Conservation (phyloP, 2,329 filamentous ascomycete genomes). For the Arthroderma sp. region DNA sequence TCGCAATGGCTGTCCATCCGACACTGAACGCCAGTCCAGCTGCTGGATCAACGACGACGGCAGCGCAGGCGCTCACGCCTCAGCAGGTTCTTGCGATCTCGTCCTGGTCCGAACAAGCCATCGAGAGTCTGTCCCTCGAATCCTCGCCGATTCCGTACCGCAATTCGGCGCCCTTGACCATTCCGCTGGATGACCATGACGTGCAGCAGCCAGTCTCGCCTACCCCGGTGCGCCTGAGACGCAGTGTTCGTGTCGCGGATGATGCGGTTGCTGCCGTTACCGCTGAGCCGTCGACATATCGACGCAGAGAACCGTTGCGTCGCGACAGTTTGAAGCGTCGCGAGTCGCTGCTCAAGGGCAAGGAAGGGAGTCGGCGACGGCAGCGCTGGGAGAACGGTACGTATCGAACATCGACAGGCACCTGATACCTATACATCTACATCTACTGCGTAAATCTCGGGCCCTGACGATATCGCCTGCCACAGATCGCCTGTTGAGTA, state of each 20-base stretch:
- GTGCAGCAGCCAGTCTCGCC: slow-evolving; percentile 15
- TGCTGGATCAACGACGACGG: slow-evolving; percentile 1
- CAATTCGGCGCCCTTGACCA: slow-evolving; percentile 51
- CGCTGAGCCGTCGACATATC: slow-evolving; percentile 27
- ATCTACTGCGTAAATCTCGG: not conserved
- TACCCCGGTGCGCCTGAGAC: slow-evolving; percentile 7
- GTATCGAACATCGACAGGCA: too few relatives aligned
- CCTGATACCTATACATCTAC: too few relatives aligned
- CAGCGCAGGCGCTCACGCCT: slow-evolving; percentile 22
- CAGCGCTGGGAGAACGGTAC: slow-evolving; percentile 90
- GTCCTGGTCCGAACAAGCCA: slow-evolving; percentile 48
- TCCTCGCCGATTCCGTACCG: slow-evolving; percentile 5
- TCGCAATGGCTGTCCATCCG: slow-evolving; percentile 37
- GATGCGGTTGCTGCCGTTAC: not conserved
- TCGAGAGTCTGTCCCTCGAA: slow-evolving; percentile 23
- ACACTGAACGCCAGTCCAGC: slow-evolving; percentile 16
- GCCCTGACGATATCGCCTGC: not conserved
- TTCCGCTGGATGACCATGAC: slow-evolving; percentile 56
- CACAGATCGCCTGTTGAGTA: slow-evolving; percentile 71
- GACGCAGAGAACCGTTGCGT: slow-evolving; percentile 21
- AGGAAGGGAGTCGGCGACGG: slow-evolving; percentile 74
- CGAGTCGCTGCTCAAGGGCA: slow-evolving; percentile 72
- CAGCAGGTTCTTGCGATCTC: slow-evolving; percentile 48
- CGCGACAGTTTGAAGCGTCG: slow-evolving; percentile 48
- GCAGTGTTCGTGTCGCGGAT: slow-evolving; percentile 20